Base-by-base conservation (phyloP, 257 asterid genomes). In the Fraxinus americana region DNA sequence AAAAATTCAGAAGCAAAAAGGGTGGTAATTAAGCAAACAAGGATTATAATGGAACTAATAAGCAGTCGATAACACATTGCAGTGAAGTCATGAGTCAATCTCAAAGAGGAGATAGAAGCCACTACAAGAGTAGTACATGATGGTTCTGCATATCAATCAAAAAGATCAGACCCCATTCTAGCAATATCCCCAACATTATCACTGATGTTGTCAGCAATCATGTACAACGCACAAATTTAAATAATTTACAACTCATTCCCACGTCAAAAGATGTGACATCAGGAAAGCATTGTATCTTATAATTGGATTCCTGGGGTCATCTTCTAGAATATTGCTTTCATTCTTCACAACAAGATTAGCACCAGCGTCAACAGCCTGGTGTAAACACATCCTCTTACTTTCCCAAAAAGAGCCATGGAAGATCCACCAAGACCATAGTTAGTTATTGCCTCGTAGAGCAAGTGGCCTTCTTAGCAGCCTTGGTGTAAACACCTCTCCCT, bases 351-450 rank as follows among this genome's bases (percentile, higher is more conserved):
- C n/a, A n/a, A n/a, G n/a, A n/a, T n/a, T n/a, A n/a, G n/a, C n/a
- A n/a, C n/a, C n/a, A n/a, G n/a, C n/a, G n/a, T 88, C 90, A 68
- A 88, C 90, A 57, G 90, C 90, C 83, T 86, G 73, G 98, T 93
- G 82, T 93, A 93, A 73, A 93, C 91, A 61, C 98, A 97, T 78
- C 98, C 98, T 73, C 96, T 97, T 63, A 93, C 98, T 87, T 97
- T 88, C 72, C 98, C 98, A 71, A 92, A 92, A 82, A 92, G 85
- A 75, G 97, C 94, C 98, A 93, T 91, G 77, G 98, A 93, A 50
- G 98, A 93, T 54, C 98, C 98, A 79, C 98, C 97, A 29, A 92
- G 98, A 78, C 98, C 97, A 75, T 91, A 92, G 34, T 96, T 92
- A 79, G 97, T 93, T 59, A 91, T 93, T 48, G 98, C 90, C 88